phyloP scores from a whole-genome alignment of 805 yeast genomes.

The Pichia thaimueangensis region DNA sequence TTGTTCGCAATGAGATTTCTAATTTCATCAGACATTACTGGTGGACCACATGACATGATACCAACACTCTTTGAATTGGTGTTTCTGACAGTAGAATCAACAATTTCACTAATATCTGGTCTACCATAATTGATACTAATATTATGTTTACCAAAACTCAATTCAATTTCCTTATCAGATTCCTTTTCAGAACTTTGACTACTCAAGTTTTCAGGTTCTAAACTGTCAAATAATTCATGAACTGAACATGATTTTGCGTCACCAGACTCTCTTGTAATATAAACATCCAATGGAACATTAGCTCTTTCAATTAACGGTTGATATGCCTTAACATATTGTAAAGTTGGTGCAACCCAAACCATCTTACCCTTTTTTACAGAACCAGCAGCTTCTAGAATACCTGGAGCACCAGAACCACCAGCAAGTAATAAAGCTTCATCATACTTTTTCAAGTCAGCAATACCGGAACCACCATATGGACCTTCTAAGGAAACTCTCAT shows the following conservation, averaged over 20 bases:
- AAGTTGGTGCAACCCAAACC: constrained; percentile 2
- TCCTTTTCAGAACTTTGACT: constrained; percentile 3
- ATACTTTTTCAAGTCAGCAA: constrained; percentile 41
- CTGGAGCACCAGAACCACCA: constrained; percentile 71
- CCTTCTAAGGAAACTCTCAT: constrained; percentile 47
- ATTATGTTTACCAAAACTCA: no score
- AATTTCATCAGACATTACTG: constrained; percentile 41
- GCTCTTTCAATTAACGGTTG: neutral
- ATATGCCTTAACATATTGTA: neutral
- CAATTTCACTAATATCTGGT: constrained; percentile 32
- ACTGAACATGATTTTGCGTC: neutral
- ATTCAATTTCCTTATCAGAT: neutral
- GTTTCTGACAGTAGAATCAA: constrained; percentile 29
- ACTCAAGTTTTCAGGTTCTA: neutral
- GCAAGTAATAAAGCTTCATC: constrained; percentile 50
- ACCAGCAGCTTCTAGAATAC: constrained; percentile 35
- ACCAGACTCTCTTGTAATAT: neutral
- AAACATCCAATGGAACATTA: constrained; percentile 1
- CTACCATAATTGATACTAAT: constrained; percentile 35
- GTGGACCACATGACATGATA: constrained; percentile 42
- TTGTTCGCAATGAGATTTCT: constrained; percentile 42
- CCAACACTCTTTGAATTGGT: constrained; percentile 34
- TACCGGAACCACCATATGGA: constrained; percentile 49
- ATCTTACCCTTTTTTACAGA: constrained; percentile 18
- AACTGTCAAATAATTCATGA: neutral